phyloP scores from a whole-genome alignment of 2,329 filamentous ascomycete genomes.

The Aspergillus bombycis region DNA sequence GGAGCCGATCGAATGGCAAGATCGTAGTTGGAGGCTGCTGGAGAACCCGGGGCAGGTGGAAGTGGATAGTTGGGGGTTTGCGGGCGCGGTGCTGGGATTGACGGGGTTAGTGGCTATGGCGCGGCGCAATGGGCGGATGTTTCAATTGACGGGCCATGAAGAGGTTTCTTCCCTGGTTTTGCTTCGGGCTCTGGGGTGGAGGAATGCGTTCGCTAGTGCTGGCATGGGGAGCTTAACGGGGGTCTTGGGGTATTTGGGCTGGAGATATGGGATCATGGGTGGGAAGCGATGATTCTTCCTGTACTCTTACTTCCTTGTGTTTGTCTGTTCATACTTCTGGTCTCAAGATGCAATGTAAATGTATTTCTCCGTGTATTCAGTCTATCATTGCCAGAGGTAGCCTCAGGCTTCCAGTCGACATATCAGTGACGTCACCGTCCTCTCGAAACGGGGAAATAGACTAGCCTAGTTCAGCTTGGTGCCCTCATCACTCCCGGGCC shows the following conservation, averaged over 20 bases:
- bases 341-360: neutral
- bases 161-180: neutral
- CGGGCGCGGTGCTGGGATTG: slow-evolving; percentile 8
- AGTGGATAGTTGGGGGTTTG: slow-evolving; percentile 16
- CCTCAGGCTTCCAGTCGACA: too few species aligned
- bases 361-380: too few species aligned
- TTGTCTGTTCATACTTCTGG: too few species aligned
- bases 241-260: slow-evolving; percentile 10
- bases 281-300: neutral
- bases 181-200: slow-evolving; percentile 1
- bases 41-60: slow-evolving; percentile 59
- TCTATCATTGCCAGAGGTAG: too few species aligned
- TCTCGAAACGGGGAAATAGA: neutral
- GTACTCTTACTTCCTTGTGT: rapidly evolving
- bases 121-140: neutral
- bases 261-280: slow-evolving; percentile 2
- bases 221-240: slow-evolving; percentile 14
- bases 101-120: neutral
- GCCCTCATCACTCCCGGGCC: too few species aligned
- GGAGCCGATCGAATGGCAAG: slow-evolving; percentile 66
- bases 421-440: too few species aligned
- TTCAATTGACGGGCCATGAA: neutral
- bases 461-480: neutral
- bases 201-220: neutral
- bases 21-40: slow-evolving; percentile 64